phyloP scores from a whole-genome alignment of 1,139 yeast genomes.

The Scheffersomyces cryptocercus region DNA sequence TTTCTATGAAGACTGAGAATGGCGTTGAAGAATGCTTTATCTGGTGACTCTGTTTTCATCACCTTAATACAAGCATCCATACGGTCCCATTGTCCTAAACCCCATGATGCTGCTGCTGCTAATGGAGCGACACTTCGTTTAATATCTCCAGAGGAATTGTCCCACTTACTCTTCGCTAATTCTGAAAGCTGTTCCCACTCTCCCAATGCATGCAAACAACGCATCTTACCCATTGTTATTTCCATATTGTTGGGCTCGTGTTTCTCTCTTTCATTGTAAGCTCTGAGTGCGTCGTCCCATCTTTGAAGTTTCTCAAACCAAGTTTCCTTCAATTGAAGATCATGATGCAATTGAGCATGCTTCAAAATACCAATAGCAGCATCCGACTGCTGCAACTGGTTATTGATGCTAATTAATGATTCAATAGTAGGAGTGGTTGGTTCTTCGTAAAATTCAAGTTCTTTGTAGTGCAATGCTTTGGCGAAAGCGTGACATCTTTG shows the following conservation, averaged over 20 bases:
- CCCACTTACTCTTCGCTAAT: conserved; percentile 87
- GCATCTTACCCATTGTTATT: conserved; percentile 95
- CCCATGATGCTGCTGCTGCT: conserved; percentile 99
- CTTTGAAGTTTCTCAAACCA: conserved; percentile 97
- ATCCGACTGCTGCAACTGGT: conserved; percentile 93
- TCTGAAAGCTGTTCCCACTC: conserved; percentile 95
- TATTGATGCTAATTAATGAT: conserved; percentile 86
- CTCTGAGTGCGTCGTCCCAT: conserved; percentile 96
- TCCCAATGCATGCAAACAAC: conserved; percentile 95
- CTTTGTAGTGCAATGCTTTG: conserved; percentile 94
- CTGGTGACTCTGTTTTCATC: conserved; percentile 91
- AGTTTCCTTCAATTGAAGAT: conserved; percentile 88
- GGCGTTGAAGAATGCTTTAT: conserved; percentile 91
- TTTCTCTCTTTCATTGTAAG: conserved; percentile 74
- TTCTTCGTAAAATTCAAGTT: conserved; percentile 89
- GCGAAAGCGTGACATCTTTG: conserved; percentile 97
- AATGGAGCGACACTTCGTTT: conserved; percentile 90
- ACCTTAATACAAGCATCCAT: conserved; percentile 90
- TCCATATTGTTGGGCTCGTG: conserved; percentile 64
- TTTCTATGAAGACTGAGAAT: conserved; percentile 83
- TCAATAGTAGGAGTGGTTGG: conserved; percentile 93
- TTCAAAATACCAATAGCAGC: conserved; percentile 97
- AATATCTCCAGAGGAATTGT: conserved; percentile 65
- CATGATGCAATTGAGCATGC: conserved; percentile 93
- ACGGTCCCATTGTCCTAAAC: conserved; percentile 95